phyloP scores from a whole-genome alignment of 768 basidiomycete species.

The Phallus indusiatus region DNA sequence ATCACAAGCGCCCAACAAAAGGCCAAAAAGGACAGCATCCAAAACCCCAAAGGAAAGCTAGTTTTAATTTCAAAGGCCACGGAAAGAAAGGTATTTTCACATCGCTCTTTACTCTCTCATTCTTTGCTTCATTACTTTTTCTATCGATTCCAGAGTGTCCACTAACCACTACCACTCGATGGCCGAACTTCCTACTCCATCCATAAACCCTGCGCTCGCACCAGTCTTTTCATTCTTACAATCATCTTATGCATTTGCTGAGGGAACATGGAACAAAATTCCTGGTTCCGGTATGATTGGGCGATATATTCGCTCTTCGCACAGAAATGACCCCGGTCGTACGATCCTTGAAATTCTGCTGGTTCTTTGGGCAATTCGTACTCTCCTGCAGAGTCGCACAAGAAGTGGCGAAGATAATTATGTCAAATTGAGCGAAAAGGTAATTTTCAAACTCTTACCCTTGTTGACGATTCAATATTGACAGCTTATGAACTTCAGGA shows the following conservation, averaged over 20 bases:
- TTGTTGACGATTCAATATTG: not conserved
- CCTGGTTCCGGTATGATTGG: slow-evolving; percentile 78
- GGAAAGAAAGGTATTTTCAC: too few species aligned
- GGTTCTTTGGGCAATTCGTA: slow-evolving; percentile 78
- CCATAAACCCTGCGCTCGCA: slow-evolving; percentile 25
- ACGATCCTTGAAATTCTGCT: slow-evolving; percentile 86
- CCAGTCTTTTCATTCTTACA: slow-evolving; percentile 54
- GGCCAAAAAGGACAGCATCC: too few species aligned
- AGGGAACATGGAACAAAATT: slow-evolving; percentile 61
- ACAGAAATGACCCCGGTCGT: slow-evolving; percentile 92
- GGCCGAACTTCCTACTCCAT: not conserved
- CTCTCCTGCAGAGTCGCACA: slow-evolving; percentile 83
- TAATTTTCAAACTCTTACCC: slow-evolving; percentile 23
- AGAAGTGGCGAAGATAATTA: slow-evolving; percentile 77
- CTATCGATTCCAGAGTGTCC: too few species aligned
- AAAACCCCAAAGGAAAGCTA: too few species aligned
- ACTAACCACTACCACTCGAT: too few species aligned
- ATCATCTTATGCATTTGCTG: slow-evolving; percentile 43
- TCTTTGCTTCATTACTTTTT: not conserved
- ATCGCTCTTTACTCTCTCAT: too few species aligned
- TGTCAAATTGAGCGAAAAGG: slow-evolving; percentile 86
- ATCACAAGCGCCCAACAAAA: too few species aligned
- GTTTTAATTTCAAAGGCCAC: too few species aligned
- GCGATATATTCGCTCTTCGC: slow-evolving; percentile 89
- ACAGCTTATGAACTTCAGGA: slow-evolving; percentile 42